Conservation (phyloP, 805 yeast genomes). For the Starmerella powellii region DNA sequence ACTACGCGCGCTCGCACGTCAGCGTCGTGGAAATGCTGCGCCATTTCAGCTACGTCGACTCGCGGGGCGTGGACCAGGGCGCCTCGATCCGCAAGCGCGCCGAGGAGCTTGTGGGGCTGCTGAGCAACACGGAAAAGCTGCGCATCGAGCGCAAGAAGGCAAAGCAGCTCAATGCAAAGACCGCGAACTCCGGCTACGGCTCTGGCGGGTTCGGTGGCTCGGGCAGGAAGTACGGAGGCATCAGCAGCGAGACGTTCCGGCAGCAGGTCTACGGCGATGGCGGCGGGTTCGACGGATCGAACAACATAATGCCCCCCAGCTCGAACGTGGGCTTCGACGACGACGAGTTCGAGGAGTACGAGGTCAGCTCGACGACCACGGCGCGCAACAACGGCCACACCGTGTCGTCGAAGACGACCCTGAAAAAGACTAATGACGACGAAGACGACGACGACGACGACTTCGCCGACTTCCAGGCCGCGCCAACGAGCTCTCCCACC, state of each 20-base stretch:
- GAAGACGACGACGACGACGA: slow-evolving; percentile 45
- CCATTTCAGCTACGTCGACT: slow-evolving; percentile 85
- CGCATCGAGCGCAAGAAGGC: slow-evolving; percentile 83
- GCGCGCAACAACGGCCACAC: not conserved
- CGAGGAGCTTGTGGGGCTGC: slow-evolving; percentile 54
- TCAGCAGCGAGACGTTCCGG: slow-evolving; percentile 25
- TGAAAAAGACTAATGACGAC: too few relatives aligned
- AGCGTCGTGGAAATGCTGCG: slow-evolving; percentile 76
- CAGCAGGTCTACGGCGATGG: slow-evolving; percentile 34
- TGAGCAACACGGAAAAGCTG: slow-evolving; percentile 64
- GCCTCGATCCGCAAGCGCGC: slow-evolving; percentile 87
- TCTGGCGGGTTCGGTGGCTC: slow-evolving; percentile 34
- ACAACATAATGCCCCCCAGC: slow-evolving; percentile 26
- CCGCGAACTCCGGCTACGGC: slow-evolving; percentile 33
- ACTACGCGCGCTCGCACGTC: slow-evolving; percentile 78
- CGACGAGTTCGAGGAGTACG: slow-evolving; percentile 33
- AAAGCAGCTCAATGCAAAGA: slow-evolving; percentile 69
- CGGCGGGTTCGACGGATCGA: slow-evolving; percentile 31
- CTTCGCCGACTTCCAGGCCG: slow-evolving; percentile 52
- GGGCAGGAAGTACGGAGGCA: slow-evolving; percentile 30
- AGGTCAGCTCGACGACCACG: slow-evolving; percentile 18
- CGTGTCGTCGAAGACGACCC: not conserved
- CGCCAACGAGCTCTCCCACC: slow-evolving; percentile 31
- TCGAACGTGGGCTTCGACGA: slow-evolving; percentile 21
- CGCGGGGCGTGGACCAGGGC: slow-evolving; percentile 92